Percentiles rank a stretch among this genome's conserved stretches.
Conservation (phyloP, 108 stramenopile genomes). For the Parmales sp. region DNA sequence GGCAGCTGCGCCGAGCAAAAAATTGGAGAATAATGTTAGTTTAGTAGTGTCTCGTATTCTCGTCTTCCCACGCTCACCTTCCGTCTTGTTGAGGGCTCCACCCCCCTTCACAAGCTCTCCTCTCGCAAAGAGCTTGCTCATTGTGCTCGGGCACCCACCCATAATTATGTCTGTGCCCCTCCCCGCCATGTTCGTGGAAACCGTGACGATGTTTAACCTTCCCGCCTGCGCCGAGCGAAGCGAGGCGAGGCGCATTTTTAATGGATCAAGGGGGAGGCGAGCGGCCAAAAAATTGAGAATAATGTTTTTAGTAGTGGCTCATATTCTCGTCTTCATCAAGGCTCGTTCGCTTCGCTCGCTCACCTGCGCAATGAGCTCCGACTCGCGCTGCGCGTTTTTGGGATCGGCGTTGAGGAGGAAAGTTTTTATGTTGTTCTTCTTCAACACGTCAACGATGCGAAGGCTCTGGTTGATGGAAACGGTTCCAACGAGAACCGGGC, state of each 20-base stretch:
- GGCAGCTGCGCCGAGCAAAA: conserved; percentile 13
- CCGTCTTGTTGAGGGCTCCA: conserved; percentile 34
- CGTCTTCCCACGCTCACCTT: too few relatives aligned
- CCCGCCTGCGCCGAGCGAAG: conserved; percentile 92
- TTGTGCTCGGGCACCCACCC: conserved; percentile 80
- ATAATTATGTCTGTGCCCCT: conserved; percentile 91
- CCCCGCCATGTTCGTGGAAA: conserved; percentile 95
- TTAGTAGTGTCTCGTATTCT: too few relatives aligned
- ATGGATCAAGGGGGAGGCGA: conserved; percentile 81
- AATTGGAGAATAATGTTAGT: too few relatives aligned
- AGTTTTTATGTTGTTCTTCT: conserved; percentile 65
- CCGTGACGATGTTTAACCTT: conserved; percentile 80
- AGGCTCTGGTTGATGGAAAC: conserved; percentile 83
- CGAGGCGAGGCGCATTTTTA: conserved; percentile 76
- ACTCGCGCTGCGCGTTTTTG: conserved; percentile 78
- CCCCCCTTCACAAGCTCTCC: conserved; percentile 54
- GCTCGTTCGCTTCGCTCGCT: too few relatives aligned
- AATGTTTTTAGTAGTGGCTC: too few relatives aligned
- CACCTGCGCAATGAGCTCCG: conserved; percentile 84
- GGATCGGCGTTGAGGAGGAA: conserved; percentile 84
- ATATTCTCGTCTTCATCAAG: too few relatives aligned
- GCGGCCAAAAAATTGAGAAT: too few relatives aligned
- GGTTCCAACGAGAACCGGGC: conserved; percentile 88
- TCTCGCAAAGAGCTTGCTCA: conserved; percentile 67
- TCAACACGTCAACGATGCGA: conserved; percentile 56